Evolutionary conservation across 2,329 filamentous ascomycete species (phyloP).

Genomic region (Amesomyces nigricolor): DNA sequence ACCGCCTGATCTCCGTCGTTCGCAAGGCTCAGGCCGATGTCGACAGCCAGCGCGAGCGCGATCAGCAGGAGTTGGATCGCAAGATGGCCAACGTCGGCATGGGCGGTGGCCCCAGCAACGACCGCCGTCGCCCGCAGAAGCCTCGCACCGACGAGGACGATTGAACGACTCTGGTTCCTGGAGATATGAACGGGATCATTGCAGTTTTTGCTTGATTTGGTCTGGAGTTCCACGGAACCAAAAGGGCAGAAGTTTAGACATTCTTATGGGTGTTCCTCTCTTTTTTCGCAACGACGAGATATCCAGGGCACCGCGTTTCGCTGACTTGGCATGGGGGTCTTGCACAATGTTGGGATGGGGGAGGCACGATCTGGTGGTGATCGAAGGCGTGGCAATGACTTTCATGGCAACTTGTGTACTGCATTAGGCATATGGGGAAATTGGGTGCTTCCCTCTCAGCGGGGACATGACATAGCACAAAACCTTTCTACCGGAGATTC

Average conservation of each 20-base stretch:
- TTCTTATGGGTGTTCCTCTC: constrained; percentile 3
- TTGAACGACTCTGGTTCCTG: constrained; percentile 32
- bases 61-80: constrained; percentile 64
- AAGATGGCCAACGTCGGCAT: constrained; percentile 48
- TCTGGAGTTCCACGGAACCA: constrained; percentile 19
- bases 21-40: constrained; percentile 76
- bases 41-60: constrained; percentile 70
- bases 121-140: constrained; percentile 29
- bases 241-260: constrained; percentile 14
- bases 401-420: constrained; percentile 8
- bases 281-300: constrained; percentile 14
- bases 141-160: constrained; percentile 51
- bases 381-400: constrained; percentile 10
- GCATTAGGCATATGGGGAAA: constrained; percentile 1
- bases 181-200: constrained; percentile 4
- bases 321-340: constrained; percentile 12
- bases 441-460: constrained; percentile 1
- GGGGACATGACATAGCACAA: constrained; percentile 4
- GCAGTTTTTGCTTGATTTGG: constrained; percentile 15
- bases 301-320: constrained; percentile 13
- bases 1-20: constrained; percentile 71
- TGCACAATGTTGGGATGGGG: constrained; percentile 3
- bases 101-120: constrained; percentile 30
- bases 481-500: constrained; percentile 6
- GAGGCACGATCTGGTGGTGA: background rate